A percentile compares a stretch with the other conserved stretches of the same genome.
These are phyloP conservation scores for Cercospora beticola DNA, from an alignment of 2,329 filamentous ascomycete species.

Conservation along the genomic window DNA sequence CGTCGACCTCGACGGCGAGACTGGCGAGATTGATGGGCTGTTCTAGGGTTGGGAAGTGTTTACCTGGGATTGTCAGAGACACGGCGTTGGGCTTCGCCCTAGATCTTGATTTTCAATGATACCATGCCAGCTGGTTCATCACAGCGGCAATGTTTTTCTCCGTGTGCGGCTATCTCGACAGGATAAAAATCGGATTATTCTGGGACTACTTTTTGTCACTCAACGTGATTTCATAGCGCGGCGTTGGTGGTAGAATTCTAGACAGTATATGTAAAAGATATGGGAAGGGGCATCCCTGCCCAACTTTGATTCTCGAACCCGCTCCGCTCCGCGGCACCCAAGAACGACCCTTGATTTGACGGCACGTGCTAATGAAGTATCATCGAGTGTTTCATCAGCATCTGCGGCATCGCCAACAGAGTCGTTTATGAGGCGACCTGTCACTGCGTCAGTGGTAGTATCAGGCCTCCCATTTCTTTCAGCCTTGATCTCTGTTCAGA, in stretches of 20 bases:
- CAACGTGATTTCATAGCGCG: slow-evolving; percentile 27
- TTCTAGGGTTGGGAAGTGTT: slow-evolving; percentile 61
- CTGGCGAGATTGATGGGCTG: slow-evolving; percentile 63
- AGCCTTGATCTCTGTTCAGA: background rate
- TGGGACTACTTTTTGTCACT: slow-evolving; percentile 18
- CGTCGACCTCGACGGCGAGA: slow-evolving; percentile 66
- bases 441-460: background rate
- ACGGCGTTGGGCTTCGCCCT: background rate
- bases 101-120: slow-evolving; percentile 1
- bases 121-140: slow-evolving; percentile 24
- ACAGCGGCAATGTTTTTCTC: slow-evolving; percentile 20
- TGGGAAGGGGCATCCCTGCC: background rate
- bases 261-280: background rate
- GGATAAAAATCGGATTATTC: slow-evolving; percentile 6
- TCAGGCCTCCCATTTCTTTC: background rate
- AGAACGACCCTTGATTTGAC: background rate
- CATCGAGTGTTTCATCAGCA: background rate
- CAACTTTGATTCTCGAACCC: background rate
- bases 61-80: background rate
- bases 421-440: background rate
- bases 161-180: slow-evolving; percentile 1
- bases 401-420: background rate
- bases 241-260: slow-evolving; percentile 21
- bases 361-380: background rate
- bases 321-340: background rate